phyloP scores from a whole-genome alignment of 2,329 filamentous ascomycete species.

The Ceratocystis papillata region DNA sequence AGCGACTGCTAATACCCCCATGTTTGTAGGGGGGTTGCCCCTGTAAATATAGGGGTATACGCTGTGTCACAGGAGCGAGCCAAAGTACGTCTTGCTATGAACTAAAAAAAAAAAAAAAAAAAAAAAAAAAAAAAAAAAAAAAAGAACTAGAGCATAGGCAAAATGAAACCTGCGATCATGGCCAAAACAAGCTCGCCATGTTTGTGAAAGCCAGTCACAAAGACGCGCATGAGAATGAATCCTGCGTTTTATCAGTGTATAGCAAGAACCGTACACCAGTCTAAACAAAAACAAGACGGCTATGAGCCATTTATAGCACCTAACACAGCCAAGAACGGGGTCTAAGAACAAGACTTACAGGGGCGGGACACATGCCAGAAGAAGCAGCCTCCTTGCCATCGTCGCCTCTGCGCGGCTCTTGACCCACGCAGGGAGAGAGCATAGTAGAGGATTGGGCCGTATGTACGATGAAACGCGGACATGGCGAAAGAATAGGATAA shows the following conservation, averaged over 20 bases:
- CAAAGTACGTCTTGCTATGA: constrained; percentile 22
- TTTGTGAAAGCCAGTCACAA: background rate
- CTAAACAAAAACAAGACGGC: background rate
- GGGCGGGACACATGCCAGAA: too few species aligned
- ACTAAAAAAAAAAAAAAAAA: too few species aligned
- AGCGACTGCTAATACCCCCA: too few species aligned
- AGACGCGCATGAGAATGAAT: background rate
- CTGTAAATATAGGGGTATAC: background rate
- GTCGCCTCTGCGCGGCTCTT: too few species aligned
- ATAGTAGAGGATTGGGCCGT: too few species aligned
- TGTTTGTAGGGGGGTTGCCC: background rate
- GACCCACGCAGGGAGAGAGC: too few species aligned
- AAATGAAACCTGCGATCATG: background rate
- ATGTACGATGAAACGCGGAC: background rate
- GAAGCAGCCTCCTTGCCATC: too few species aligned
- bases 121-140: background rate
- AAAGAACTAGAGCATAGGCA: background rate
- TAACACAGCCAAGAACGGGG: too few species aligned
- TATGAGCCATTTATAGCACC: background rate
- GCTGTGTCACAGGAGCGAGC: constrained; percentile 12
- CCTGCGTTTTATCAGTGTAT: background rate
- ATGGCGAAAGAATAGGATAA: background rate
- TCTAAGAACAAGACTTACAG: too few species aligned
- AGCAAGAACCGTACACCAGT: background rate
- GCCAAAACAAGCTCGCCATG: background rate